Evolutionary conservation across 176 grass and related monocot genomes (phyloP).

Genomic region (Aegilops longissima): DNA sequence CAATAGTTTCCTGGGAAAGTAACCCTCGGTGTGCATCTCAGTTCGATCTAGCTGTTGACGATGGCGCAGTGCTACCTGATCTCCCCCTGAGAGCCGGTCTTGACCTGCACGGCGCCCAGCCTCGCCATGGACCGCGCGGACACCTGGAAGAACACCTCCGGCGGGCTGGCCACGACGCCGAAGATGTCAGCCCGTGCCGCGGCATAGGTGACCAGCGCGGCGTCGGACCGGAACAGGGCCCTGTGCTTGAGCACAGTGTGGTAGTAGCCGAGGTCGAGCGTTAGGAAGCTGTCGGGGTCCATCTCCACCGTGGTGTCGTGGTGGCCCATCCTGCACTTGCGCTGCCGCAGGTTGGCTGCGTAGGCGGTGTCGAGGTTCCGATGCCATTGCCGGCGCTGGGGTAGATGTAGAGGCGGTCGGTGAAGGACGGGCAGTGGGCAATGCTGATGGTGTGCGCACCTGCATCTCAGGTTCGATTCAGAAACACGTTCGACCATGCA

Average conservation of each 20-base stretch:
- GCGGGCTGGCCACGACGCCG: neutral
- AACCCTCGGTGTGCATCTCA: neutral
- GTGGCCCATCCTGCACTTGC: slow-evolving; percentile 54
- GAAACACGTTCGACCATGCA: neutral
- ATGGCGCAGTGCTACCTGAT: slow-evolving; percentile 56
- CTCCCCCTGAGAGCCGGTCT: slow-evolving; percentile 53
- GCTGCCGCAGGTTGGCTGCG: slow-evolving; percentile 55
- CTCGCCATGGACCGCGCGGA: slow-evolving; percentile 74
- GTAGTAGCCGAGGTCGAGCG: slow-evolving; percentile 78
- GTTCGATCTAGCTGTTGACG: slow-evolving; percentile 28
- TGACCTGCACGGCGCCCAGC: slow-evolving; percentile 51
- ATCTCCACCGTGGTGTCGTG: slow-evolving; percentile 56
- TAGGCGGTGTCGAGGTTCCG: slow-evolving; percentile 52
- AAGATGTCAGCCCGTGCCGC: slow-evolving; percentile 37
- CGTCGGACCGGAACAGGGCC: slow-evolving; percentile 72
- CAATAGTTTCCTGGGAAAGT: neutral
- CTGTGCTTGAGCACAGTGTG: slow-evolving; percentile 56
- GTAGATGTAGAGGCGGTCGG: slow-evolving; percentile 50
- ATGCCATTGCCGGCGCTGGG: slow-evolving; percentile 34
- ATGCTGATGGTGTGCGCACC: slow-evolving; percentile 14
- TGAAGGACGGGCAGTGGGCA: slow-evolving; percentile 32
- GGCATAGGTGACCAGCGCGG: slow-evolving; percentile 41
- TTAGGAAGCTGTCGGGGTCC: slow-evolving; percentile 83
- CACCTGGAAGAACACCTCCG: slow-evolving; percentile 53
- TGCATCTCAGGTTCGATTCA: neutral